phyloP scores from a whole-genome alignment of 306 rosid species.

The Casuarina equisetifolia region DNA sequence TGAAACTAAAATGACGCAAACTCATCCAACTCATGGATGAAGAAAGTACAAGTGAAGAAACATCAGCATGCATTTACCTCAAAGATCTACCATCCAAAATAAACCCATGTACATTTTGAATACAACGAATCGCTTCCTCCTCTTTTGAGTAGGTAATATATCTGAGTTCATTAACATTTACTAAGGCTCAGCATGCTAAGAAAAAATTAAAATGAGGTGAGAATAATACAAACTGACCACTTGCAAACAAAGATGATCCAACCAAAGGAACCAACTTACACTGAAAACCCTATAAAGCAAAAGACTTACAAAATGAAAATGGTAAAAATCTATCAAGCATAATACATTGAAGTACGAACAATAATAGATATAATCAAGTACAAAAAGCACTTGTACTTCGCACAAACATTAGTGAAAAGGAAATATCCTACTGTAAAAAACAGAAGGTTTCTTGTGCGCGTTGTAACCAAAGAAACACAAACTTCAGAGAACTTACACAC shows the following conservation, averaged over 20 bases:
- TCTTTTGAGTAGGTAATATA: conserved; percentile 95
- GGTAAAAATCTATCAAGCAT: not conserved
- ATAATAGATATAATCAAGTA: not conserved
- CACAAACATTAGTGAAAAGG: not conserved
- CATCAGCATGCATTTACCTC: conserved; percentile 44
- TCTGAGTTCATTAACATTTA: conserved; percentile 44
- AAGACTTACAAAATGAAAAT: not conserved
- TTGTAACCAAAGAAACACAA: conserved; percentile 1
- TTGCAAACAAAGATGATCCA: not conserved
- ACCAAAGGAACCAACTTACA: not conserved
- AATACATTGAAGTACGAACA: not conserved
- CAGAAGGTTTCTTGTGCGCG: not conserved
- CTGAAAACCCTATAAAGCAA: not conserved
- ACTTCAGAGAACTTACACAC: conserved; percentile 75
- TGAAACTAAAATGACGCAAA: not conserved
- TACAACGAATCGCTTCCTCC: conserved; percentile 96
- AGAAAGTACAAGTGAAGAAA: not conserved
- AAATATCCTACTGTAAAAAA: not conserved
- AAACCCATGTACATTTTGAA: conserved; percentile 99
- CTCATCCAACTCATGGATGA: not conserved
- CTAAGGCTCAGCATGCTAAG: not conserved
- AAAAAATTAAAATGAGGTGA: not conserved
- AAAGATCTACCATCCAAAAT: conserved; percentile 86
- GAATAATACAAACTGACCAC: not conserved
- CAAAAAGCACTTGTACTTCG: not conserved